phyloP scores from a whole-genome alignment of 495 filamentous ascomycete genomes.

The Talaromyces thailandensis region DNA sequence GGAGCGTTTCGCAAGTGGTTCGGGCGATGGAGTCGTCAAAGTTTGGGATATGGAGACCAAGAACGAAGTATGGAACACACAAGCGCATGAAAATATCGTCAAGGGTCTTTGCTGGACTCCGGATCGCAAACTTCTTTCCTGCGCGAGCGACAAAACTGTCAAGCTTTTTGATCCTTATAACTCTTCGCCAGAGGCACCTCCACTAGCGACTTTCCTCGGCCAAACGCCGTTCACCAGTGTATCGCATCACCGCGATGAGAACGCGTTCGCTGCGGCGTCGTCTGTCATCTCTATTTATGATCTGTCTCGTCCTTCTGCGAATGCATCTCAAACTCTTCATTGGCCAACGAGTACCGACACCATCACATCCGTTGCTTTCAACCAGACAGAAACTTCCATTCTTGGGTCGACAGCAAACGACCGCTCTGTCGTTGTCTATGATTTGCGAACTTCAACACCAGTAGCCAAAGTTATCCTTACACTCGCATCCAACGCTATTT shows the following conservation, averaged over 20 bases:
- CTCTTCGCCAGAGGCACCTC: conserved; percentile 49
- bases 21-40: conserved; percentile 82
- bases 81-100: conserved; percentile 81
- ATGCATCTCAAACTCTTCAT: conserved; percentile 68
- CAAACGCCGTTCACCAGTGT: conserved; percentile 73
- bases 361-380: conserved; percentile 84
- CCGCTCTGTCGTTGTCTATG: conserved; percentile 77
- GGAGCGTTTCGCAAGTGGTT: conserved; percentile 66
- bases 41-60: conserved; percentile 81
- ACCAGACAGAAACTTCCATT: conserved; percentile 87
- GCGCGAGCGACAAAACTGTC: conserved; percentile 75
- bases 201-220: conserved; percentile 76
- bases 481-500: conserved; percentile 73
- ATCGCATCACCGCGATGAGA: conserved; percentile 65
- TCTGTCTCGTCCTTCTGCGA: conserved; percentile 59
- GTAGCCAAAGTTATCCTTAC: conserved; percentile 69
- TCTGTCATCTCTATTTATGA: conserved; percentile 82
- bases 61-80: conserved; percentile 70
- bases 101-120: conserved; percentile 85
- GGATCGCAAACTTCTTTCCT: conserved; percentile 79
- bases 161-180: conserved; percentile 90
- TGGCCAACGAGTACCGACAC: conserved; percentile 88
- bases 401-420: conserved; percentile 77
- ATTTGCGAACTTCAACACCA: conserved; percentile 79
- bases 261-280: conserved; percentile 71